These are phyloP conservation scores for Dothideomycetes sp. DNA, from an alignment of 2,329 filamentous ascomycete genomes.

Conservation along the genomic window DNA sequence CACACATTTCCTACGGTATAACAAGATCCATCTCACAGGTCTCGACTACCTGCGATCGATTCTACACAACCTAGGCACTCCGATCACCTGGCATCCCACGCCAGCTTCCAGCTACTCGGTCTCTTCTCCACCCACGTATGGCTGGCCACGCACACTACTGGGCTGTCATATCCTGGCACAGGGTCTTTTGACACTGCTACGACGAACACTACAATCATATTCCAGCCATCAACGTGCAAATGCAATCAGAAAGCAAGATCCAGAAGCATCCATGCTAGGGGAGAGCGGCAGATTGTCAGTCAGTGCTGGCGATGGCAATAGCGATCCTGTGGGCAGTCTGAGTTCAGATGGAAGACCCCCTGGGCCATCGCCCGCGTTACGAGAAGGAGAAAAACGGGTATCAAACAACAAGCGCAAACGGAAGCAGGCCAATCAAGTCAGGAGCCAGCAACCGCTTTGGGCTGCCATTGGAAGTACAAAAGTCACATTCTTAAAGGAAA, in stretches of 20 bases:
- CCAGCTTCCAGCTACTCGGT: conserved; percentile 9
- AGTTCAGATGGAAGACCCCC: conserved; percentile 39
- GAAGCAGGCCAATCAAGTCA: conserved; percentile 83
- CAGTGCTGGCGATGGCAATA: conserved; percentile 23
- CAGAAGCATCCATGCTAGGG: conserved; percentile 41
- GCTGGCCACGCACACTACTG: conserved; percentile 57
- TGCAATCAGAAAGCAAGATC: conserved; percentile 32
- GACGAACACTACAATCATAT: conserved; percentile 22
- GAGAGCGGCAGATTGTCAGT: conserved; percentile 3
- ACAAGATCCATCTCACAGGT: conserved; percentile 29
- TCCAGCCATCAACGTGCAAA: conserved; percentile 3
- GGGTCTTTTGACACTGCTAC: conserved; percentile 58
- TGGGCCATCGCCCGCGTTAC: conserved; percentile 38
- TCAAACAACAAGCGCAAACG: conserved; percentile 67
- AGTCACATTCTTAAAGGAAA: conserved; percentile 83
- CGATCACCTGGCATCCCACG: conserved; percentile 15
- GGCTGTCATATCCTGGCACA: conserved; percentile 68
- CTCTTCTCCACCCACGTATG: conserved; percentile 40
- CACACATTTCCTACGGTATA: conserved; percentile 42
- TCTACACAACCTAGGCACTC: conserved; percentile 23
- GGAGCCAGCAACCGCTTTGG: conserved; percentile 87
- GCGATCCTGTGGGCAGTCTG: conserved; percentile 32
- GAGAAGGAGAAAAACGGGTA: conserved; percentile 46
- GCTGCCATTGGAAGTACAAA: conserved; percentile 91
- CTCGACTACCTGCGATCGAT: conserved; percentile 26